phyloP scores from a whole-genome alignment of 2,329 filamentous ascomycete species.

The Talaromyces sp. region DNA sequence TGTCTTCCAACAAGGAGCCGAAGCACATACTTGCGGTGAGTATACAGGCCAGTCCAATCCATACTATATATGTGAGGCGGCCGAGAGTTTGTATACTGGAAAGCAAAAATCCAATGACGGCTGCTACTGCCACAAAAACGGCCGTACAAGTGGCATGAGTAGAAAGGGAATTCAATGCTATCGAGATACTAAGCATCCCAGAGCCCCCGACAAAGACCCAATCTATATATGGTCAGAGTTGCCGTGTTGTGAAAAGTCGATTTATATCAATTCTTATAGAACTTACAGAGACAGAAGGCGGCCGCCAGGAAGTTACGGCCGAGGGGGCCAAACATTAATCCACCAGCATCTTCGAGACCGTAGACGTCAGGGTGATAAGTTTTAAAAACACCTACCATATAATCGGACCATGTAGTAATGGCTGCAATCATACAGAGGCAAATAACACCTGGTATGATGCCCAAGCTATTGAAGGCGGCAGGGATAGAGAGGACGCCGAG shows the following conservation, averaged over 20 bases:
- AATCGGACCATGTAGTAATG: slow-evolving; percentile 46
- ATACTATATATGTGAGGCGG: slow-evolving; percentile 28
- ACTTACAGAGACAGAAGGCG: not conserved
- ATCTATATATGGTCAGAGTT: slow-evolving; percentile 11
- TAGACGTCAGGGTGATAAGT: slow-evolving; percentile 50
- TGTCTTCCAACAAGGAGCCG: not conserved
- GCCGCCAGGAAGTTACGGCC: not conserved
- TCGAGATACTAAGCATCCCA: slow-evolving; percentile 38
- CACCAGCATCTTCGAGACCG: slow-evolving; percentile 1
- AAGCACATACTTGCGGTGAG: not conserved
- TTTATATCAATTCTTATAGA: not conserved
- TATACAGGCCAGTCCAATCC: slow-evolving; percentile 16
- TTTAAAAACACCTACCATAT: slow-evolving; percentile 47
- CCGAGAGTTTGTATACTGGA: slow-evolving; percentile 31
- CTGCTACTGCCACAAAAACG: slow-evolving; percentile 19
- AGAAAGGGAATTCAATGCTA: slow-evolving; percentile 37
- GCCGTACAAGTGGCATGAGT: slow-evolving; percentile 28
- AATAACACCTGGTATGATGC: slow-evolving; percentile 46
- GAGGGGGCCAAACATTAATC: not conserved
- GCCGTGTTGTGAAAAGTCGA: not conserved
- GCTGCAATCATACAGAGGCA: slow-evolving; percentile 33
- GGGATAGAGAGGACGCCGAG: slow-evolving; percentile 48
- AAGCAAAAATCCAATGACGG: slow-evolving; percentile 18
- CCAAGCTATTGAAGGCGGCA: slow-evolving; percentile 39
- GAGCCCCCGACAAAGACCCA: slow-evolving; percentile 37